Evolutionary conservation across 306 rosid genomes (phyloP), one percentile per base, ranked within the genome.

Genomic region (Glycine tomentella): DNA sequence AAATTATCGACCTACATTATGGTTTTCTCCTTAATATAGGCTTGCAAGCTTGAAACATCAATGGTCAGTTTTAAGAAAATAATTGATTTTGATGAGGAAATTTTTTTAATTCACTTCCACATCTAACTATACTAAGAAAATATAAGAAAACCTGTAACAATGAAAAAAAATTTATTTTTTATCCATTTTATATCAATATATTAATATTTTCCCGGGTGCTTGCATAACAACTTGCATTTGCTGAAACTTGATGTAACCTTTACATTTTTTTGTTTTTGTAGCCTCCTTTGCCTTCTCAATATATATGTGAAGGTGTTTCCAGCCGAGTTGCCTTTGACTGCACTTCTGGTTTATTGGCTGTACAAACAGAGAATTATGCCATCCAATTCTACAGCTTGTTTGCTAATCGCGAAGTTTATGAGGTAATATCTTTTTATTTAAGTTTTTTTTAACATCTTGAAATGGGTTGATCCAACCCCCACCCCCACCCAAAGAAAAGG

Each of bases 351-450:
- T 66, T 88, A 46, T 91, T 92, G 85, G 99, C 94, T 42, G 87
- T 93, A 83, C 88, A 82, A 55, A 88, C 99, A 74, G 93, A 89
- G 77, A 90, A 92, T 83, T 95, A 93, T 70, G 80, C 92, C 84
- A 81, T 95, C 76, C 99, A 95, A 81, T 88, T 95, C 79, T 95
- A 89, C 86, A 92, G 92, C 83, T 81, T 95, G 90, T 83, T 89
- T 92, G 97, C 89, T 78, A 91, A 95, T 84, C 88, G 90, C 25
- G 98, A 89, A 82, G 55, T 89, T 77, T 88, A 92, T 78, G 97
- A 95, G 99, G 99, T 95, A 81, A 80, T 74, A 16, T 51, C 53
- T 50, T 70, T 82, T 51, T 36, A 17, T 31, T 80, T 10, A 77
- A n/a, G 63, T 77, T 69, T 87, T 61, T 3, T 44, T 10, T 45